Evolutionary conservation across 768 basidiomycete species (phyloP).

Genomic region (Rubroboletus pulcherrimus): DNA sequence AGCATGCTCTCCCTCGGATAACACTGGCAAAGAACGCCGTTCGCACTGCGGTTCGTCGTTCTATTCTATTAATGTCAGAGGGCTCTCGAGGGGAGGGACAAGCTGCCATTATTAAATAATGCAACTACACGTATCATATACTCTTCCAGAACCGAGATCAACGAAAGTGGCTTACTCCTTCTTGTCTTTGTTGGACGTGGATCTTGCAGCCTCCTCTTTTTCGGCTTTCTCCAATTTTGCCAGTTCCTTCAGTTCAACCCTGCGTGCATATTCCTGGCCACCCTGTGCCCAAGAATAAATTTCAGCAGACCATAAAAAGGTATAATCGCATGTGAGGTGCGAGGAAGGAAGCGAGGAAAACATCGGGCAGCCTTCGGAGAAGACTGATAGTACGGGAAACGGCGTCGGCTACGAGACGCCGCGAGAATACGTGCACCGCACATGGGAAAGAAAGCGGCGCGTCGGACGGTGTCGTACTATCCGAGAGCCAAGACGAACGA

Average conservation of each 20-base stretch:
- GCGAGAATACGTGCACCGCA: neutral
- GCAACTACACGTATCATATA: neutral
- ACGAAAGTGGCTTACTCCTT: conserved; percentile 20
- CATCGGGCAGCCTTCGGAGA: neutral
- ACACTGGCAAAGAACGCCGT: neutral
- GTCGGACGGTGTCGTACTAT: conserved; percentile 3
- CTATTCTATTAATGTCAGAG: conserved; percentile 4
- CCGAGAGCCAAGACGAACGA: neutral
- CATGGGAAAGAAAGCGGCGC: conserved; percentile 8
- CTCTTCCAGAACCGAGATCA: conserved; percentile 3
- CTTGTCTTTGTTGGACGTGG: conserved; percentile 28
- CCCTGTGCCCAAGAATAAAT: conserved; percentile 43
- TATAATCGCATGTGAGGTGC: conserved; percentile 2
- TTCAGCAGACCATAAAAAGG: conserved; percentile 4
- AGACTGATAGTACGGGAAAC: neutral
- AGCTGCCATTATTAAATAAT: neutral
- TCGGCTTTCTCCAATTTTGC: conserved; percentile 38
- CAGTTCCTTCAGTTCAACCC: conserved; percentile 48
- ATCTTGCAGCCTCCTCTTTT: conserved; percentile 19
- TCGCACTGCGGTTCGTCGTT: neutral
- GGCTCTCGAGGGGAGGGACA: neutral
- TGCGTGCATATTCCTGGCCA: conserved; percentile 81
- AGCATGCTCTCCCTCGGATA: neutral
- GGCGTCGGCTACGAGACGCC: conserved; percentile 14
- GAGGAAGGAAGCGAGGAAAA: conserved; percentile 10